Base-by-base conservation (phyloP, 2,329 filamentous ascomycete species). In the Xylariaceae sp. region DNA sequence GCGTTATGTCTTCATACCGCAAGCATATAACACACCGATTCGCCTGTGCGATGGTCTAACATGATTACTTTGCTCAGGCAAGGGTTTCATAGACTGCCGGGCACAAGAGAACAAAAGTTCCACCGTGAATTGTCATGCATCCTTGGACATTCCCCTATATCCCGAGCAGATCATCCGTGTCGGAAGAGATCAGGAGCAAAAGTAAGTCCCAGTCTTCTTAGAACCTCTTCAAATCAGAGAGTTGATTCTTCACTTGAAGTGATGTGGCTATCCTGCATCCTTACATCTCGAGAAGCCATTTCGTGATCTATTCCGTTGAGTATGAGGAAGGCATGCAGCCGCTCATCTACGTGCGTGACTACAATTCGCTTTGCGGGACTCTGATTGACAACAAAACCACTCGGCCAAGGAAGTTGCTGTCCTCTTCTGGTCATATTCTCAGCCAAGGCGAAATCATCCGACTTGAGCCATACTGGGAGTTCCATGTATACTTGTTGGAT, bases 291-390 rank as follows among this genome's bases (percentile, higher is more conserved):
- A 77, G 80, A 55, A 74, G 77, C 30, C 82, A 85, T 56, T 80
- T 82, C 63, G 79, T 83, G 64, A 73, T 85, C 37, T 85, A 84
- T 66, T 78, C 78, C 1, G 72, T 85, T 47, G 67, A 78, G 8
- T 82, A 83, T 61, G 80, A 83, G 18, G 67, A 72, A 15, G 65
- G 68, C 8, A 61, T 65, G 18, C 68, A 66, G 11, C 72, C 74
- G 3, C 70, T 82, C 56, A 70, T 85, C 47, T 85, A 83, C 62
- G 80, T 83, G 34, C 78, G 82, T 11, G 83, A 86, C 64, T 77
- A 79, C 23, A 77, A 78, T 55, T 84, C 82, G 3, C 73, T 72
- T 13, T 80, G 80, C 56, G 82, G 82, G 2, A 85, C 82, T 0
- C 79, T 74, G 55, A 77, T 85, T 44, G 82, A 84, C 58, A 74